phyloP scores from a whole-genome alignment of 2,329 filamentous ascomycete species.

The Fusarium algeriense region DNA sequence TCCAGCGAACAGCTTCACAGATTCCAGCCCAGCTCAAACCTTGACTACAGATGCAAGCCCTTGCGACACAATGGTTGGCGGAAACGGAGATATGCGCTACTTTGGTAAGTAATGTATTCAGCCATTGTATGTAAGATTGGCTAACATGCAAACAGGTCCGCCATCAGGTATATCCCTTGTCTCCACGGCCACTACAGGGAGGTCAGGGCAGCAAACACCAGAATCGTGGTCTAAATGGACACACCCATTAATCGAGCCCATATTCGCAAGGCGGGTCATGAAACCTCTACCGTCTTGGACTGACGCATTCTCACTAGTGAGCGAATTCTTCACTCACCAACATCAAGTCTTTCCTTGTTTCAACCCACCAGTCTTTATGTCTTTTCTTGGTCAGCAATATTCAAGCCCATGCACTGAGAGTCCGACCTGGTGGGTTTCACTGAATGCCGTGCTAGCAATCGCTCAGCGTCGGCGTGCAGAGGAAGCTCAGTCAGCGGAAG shows the following conservation, averaged over 20 bases:
- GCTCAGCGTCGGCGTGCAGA: neutral
- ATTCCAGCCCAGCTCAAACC: neutral
- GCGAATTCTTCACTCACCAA: neutral
- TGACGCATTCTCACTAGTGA: neutral
- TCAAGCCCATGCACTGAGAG: neutral
- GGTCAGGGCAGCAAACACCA: neutral
- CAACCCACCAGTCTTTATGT: neutral
- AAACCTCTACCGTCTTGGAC: neutral
- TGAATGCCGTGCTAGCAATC: neutral
- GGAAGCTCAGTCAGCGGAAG: neutral
- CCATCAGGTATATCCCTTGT: neutral
- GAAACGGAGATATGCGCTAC: neutral
- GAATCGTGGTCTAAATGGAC: slow-evolving; percentile 1
- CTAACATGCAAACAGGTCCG: neutral
- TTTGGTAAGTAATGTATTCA: neutral
- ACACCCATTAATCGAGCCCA: neutral
- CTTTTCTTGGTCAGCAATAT: neutral
- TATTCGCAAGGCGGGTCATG: neutral
- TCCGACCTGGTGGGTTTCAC: neutral
- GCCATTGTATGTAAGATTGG: too few species aligned
- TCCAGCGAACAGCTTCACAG: neutral
- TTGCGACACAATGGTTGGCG: neutral
- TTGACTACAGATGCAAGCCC: neutral
- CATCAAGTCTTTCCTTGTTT: neutral
- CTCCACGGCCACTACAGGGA: neutral